Evolutionary conservation across 345 rosid species (phyloP), one percentile per base, ranked within the genome.

Genomic region (Eutrema yunnanense): DNA sequence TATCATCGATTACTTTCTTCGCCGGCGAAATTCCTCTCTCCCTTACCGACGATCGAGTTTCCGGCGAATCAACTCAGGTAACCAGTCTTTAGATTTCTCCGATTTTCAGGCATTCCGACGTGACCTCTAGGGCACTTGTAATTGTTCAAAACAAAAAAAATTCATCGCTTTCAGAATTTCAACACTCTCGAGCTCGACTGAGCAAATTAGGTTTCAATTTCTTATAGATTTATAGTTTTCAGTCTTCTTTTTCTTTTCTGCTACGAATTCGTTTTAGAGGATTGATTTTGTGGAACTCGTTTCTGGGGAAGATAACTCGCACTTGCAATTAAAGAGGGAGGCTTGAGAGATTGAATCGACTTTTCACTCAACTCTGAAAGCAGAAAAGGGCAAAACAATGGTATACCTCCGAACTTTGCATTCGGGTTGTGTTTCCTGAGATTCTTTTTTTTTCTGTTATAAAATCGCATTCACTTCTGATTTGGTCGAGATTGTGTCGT

Each of bases 1-100:
- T 46, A 70, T 51, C 76, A 19, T 27, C 69, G 13, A 14, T 36
- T 12, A 29, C 40, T 67, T 16, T 61, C 69, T 65, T 67, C 37
- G 32, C 71, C 81, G 71, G 71, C 48, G 62, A 73, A 29, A 57
- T 79, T 33, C 50, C 34, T 3, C 65, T 29, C 37, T 11, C 16
- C 49, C 40, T 61, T 9, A 10, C 69, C 74, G 77, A 49, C 52
- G 70, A 74, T 72, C 70, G 34, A 75, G 53, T 79, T 76, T 33
- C 77, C 76, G 72, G 66, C 72, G 34, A 46, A 65, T 43, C 52
- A 53, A 42, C 41, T 22, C 9, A 72, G 82, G 86, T 86, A 56
- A 54, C 14, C 0, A 19, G 58, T 36, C 51, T 32, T 53, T 34
- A 48, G 34, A 27, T 37, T 19, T 26, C 55, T n/a, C 41, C 36